Evolutionary conservation across 192 early-diverging fungal genomes (phyloP).

Genomic region (Backusella westeae): DNA sequence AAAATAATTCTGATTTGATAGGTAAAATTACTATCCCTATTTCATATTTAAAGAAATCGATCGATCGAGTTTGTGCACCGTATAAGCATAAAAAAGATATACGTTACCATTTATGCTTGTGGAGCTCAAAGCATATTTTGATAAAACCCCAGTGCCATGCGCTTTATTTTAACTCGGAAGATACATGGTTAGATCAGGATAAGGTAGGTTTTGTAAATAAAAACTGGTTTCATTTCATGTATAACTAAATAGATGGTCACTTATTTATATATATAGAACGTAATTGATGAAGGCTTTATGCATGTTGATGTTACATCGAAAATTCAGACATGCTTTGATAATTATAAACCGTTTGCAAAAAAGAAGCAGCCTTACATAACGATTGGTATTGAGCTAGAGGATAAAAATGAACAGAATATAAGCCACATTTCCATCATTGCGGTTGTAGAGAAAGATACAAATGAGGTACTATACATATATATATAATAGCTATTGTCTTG

Average conservation of each 20-base stretch:
- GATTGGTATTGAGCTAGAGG: not conserved
- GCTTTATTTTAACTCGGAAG: not conserved
- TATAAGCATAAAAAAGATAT: not conserved
- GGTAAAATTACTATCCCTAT: not conserved
- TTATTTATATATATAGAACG: not conserved
- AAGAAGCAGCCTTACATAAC: not conserved
- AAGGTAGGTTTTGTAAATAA: not conserved
- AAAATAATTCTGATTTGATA: not conserved
- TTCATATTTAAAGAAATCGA: not conserved
- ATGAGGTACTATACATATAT: not conserved
- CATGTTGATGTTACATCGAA: constrained; percentile 7
- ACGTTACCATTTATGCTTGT: not conserved
- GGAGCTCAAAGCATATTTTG: not conserved
- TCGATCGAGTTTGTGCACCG: not conserved
- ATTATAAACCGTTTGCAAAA: not conserved
- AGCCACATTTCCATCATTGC: constrained; percentile 9
- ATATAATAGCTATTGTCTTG: not conserved
- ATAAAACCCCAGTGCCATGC: constrained; percentile 2
- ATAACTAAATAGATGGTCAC: not conserved
- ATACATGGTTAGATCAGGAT: not conserved
- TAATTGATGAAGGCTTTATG: constrained; percentile 9
- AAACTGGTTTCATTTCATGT: not conserved
- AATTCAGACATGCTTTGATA: not conserved
- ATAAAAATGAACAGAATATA: constrained; percentile 14
- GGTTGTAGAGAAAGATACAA: not conserved